Base-by-base conservation (phyloP, 805 yeast genomes). In the Candida fluviatilis region DNA sequence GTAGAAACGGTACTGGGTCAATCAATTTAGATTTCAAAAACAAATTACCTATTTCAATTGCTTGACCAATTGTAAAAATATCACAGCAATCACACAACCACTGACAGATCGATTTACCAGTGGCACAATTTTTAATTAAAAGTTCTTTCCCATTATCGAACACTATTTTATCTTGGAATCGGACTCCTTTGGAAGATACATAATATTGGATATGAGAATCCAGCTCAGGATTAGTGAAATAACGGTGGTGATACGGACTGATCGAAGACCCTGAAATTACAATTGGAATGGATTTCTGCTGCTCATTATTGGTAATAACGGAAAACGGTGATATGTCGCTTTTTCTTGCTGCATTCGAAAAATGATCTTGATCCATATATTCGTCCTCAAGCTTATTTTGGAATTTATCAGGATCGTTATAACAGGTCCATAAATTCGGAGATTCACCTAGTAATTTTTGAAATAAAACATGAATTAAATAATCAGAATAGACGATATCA, bases 61-160 rank as follows among this genome's bases (percentile, higher is more conserved):
- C 83, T 41, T 78, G 85, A 10, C 63, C 61, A 0, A 60, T 53
- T 36, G 70, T 70, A 47, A 80, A 55, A 1, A 82, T 66, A 51
- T 86, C 93, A 1, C 96, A 84, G 52, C 96, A 89, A 46, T 91
- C 98, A 77, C 83, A 71, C 5, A 91, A 52, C 95, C 96, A 91
- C 52, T 89, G 96, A 59, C 80, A 73, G 0, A 83, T 64, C 0
- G 93, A 83, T 49, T 84, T 84, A 0, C 96, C 95, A 1, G 84
- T 73, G 44, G 86, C 71, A 38, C 79, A 73, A 48, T 69, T 71
- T n/a, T 68, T 61, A 2, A 71, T 51, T 1, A 21, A 43, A 1
- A 49, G 40, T 1, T 51, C 50, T 18, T 50, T 38, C 18, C 33
- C 46, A 10, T 40, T 31, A 4, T 46, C 39, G 8, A 57, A 59